Evolutionary conservation across 2,329 filamentous ascomycete species (phyloP), one percentile per base, ranked within the genome.

Genomic region (Calonectria leucothoes): DNA sequence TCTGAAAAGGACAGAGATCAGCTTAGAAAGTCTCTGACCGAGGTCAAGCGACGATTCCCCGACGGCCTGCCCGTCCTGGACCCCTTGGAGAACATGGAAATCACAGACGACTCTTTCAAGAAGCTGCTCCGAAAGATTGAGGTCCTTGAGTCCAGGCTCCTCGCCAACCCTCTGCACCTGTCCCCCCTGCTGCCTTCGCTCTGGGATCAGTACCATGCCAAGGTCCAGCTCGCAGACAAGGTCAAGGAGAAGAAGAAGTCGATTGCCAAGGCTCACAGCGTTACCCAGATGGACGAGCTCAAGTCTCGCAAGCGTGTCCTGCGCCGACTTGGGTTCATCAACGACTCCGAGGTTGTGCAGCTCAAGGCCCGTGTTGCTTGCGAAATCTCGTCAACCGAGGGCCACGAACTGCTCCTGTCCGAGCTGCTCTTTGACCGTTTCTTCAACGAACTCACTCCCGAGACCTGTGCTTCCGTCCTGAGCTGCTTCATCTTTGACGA

Each of bases 401-500:
- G 96, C 42, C 97, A 99, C 81, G 97, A 99, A 83, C 89, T 99
- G 51, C 92, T 99, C 76, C 90, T 99, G 6, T 95, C 94, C 15
- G 97, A 99, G 84, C 89, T 99, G 33, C 90, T 99, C 0, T 98
- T 99, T 85, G 97, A 98, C 84, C 92, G 96, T 48, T 98, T 98
- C 89, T 99, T 99, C 90, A 99, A 98, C 83, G 96, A 98, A 82
- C 88, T 98, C 52, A 93, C 93, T 0, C 95, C 97, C 0, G 96
- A 98, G 84, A 91, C 96, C 77, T 94, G 93, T 79, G 97, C 97
- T 1, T 91, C 96, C 0, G 92, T 96, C 7, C 89, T 99, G 72
- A 97, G 95, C 80, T 96, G 95, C 82, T 98, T 99, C 86, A 97
- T 99, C 77, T 98, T 98, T 78, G 97, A 99, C 82, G 97, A 99